phyloP scores from a whole-genome alignment of 2,329 filamentous ascomycete genomes.

The Xylaria sp. region DNA sequence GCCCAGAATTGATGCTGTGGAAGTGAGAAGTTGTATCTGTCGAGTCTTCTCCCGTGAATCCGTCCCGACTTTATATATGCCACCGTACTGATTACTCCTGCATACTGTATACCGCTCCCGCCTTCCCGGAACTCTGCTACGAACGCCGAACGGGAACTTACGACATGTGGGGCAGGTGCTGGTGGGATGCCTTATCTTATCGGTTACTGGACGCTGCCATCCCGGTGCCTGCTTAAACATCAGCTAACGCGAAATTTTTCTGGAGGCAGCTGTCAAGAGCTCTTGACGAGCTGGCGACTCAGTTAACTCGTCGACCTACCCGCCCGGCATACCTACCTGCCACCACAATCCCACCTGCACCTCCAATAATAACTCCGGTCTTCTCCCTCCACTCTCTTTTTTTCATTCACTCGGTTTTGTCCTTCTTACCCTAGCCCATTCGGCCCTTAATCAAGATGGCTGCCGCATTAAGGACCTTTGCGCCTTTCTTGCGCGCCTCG shows the following conservation, averaged over 20 bases:
- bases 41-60: no score
- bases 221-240: not conserved
- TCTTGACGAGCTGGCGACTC: conserved; percentile 14
- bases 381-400: conserved; percentile 8
- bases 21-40: no score
- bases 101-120: no score
- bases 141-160: not conserved
- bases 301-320: not conserved
- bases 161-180: not conserved
- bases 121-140: no score
- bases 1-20: no score
- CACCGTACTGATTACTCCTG: no score
- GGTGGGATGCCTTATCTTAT: conserved; percentile 15
- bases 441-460: conserved; percentile 57
- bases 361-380: not conserved
- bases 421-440: conserved; percentile 9
- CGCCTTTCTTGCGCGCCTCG: conserved; percentile 76
- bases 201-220: not conserved
- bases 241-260: conserved; percentile 15
- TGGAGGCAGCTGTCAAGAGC: conserved; percentile 15
- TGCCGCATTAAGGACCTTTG: conserved; percentile 69
- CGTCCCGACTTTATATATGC: no score
- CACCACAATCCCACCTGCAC: conserved; percentile 4
- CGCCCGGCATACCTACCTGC: not conserved
- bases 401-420: conserved; percentile 1